phyloP scores from a whole-genome alignment of 257 asterid species.

The Mentha longifolia region DNA sequence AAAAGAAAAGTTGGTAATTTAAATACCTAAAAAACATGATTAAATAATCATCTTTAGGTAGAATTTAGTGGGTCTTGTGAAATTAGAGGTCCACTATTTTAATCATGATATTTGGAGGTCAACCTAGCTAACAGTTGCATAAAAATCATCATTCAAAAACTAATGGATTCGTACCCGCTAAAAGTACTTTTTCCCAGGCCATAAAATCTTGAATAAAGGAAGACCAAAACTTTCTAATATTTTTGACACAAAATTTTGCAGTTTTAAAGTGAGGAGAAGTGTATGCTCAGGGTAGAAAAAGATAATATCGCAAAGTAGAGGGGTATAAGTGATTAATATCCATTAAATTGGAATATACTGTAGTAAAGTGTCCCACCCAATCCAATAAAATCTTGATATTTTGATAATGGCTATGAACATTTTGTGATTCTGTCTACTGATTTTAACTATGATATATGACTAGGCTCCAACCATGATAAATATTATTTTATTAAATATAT shows the following conservation, averaged over 20 bases:
- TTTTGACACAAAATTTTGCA: conserved; percentile 21
- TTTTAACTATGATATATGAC: conserved; percentile 16
- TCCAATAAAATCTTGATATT: conserved; percentile 37
- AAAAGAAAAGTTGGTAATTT: not conserved
- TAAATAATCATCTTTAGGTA: too few relatives aligned
- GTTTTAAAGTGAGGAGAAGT: not conserved
- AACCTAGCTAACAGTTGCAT: not conserved
- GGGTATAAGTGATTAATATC: not conserved
- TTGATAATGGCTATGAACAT: conserved; percentile 3
- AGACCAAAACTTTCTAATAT: not conserved
- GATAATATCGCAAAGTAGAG: conserved; percentile 2
- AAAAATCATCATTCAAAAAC: conserved; percentile 6
- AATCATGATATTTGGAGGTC: conserved; percentile 25
- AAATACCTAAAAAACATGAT: too few relatives aligned
- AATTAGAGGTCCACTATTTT: not conserved
- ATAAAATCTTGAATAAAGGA: conserved; percentile 18
- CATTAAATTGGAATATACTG: not conserved
- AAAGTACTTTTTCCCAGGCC: not conserved
- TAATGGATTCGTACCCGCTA: not conserved
- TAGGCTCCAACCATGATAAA: conserved; percentile 28
- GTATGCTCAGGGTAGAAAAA: conserved; percentile 2
- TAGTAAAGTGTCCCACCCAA: conserved; percentile 23
- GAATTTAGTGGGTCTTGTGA: too few relatives aligned
- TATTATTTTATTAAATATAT: too few relatives aligned
- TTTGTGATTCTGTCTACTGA: conserved; percentile 21